A percentile compares a stretch with the other conserved stretches of the same genome.
These are phyloP conservation scores for Rhynchosporium graminicola DNA, from an alignment of 2,329 filamentous ascomycete species.

Conservation along the genomic window DNA sequence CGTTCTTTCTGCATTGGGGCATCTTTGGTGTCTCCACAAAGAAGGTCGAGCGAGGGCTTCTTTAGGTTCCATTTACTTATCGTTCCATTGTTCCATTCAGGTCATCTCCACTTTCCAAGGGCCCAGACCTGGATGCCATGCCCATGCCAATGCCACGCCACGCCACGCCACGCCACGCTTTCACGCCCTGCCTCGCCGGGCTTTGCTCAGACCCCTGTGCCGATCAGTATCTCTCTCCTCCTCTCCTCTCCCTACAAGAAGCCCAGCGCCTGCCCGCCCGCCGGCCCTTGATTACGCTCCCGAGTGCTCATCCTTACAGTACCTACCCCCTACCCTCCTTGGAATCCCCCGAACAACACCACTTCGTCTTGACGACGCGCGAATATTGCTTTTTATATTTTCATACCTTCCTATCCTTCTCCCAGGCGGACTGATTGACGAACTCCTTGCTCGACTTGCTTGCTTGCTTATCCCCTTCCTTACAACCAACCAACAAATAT, in stretches of 20 bases:
- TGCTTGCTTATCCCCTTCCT: not conserved
- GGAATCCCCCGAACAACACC: slow-evolving; percentile 1
- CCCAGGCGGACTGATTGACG: slow-evolving; percentile 14
- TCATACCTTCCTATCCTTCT: slow-evolving; percentile 7
- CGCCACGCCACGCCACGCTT: not conserved
- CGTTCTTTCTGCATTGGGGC: too few relatives aligned
- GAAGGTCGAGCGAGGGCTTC: too few relatives aligned
- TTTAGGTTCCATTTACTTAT: too few relatives aligned
- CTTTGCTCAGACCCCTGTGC: slow-evolving; percentile 4
- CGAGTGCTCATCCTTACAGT: not conserved
- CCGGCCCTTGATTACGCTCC: not conserved
- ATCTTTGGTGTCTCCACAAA: too few relatives aligned
- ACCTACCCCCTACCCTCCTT: slow-evolving; percentile 12
- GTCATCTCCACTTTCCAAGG: not conserved
- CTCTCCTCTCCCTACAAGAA: slow-evolving; percentile 7
- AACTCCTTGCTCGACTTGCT: slow-evolving; percentile 1
- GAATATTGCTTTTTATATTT: not conserved
- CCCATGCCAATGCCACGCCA: not conserved
- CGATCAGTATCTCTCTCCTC: not conserved
- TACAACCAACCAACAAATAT: not conserved
- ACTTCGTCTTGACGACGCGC: slow-evolving; percentile 22
- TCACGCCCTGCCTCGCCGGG: not conserved
- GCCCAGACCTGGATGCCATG: not conserved
- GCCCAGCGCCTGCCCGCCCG: not conserved
- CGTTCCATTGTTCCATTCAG: too few relatives aligned